Base-by-base conservation (phyloP, 331 rosid species). In the Saraca asoca region DNA sequence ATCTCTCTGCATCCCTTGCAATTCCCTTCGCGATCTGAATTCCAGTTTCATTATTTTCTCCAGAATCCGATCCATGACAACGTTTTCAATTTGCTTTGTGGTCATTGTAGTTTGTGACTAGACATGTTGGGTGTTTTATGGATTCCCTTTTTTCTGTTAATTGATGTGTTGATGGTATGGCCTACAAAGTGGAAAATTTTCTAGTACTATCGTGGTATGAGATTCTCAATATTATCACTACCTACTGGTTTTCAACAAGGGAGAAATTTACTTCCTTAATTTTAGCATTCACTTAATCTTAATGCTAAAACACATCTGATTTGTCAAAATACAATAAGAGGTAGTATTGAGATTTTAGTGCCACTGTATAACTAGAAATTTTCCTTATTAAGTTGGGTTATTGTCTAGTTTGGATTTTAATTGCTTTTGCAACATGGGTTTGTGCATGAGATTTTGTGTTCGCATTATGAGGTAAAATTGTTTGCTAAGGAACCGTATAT, bases 331-430 rank as follows among this genome's bases (percentile, higher is more conserved):
- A 24, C 1, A 24, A 24, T 24, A 24, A 24, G 31, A 24, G 1
- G 31, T 24, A 24, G 3, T 24, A 24, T 24, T 24, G 31, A 24
- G 31, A 24, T 24, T 3, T 24, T 24, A 24, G 31, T 24, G 31
- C 31, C 3, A 24, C 31, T 24, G n/a, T 24, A 24, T 3, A 3
- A 3, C 31, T 24, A 24, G 3, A 24, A 24, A 24, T 24, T 24
- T 24, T 24, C 31, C 31, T 24, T 24, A 24, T 24, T 24, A 7
- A 69, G 41, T 15, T 63, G 10, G 38, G 5, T 64, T 1, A 7
- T 41, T 76, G 56, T 20, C 74, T 64, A 70, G n/a, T 54, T 77
- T 65, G 37, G 34, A 49, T 73, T 66, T 81, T 77, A 51, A 42
- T 59, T 66, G 12, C 11, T 71, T 60, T 14, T 51, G 24, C 56